These are phyloP conservation scores for Aspergillus hancockii DNA, from an alignment of 495 filamentous ascomycete species.

Conservation along the genomic window DNA sequence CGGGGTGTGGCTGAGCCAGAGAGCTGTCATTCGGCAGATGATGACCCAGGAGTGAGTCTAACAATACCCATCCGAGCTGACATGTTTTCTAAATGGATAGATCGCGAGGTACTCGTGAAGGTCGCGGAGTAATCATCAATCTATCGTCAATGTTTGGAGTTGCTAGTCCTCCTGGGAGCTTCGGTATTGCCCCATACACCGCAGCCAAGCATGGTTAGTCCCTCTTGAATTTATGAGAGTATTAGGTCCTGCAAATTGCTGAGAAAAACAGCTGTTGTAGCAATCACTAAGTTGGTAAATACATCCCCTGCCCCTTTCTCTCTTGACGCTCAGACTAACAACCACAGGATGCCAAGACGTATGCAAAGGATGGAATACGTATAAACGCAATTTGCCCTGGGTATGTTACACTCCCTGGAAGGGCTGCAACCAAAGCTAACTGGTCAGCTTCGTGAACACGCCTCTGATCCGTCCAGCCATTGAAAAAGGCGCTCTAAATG, in stretches of 20 bases:
- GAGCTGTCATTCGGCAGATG: slow-evolving; percentile 51
- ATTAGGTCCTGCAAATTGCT: not conserved
- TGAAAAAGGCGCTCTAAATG: slow-evolving; percentile 1
- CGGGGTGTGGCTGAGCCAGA: slow-evolving; percentile 49
- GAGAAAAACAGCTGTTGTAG: slow-evolving; percentile 28
- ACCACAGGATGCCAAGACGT: slow-evolving; percentile 42
- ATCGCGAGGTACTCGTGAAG: slow-evolving; percentile 18
- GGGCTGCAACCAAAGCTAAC: not conserved
- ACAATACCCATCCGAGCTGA: not conserved
- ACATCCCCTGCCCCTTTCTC: not conserved
- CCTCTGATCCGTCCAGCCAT: slow-evolving; percentile 17
- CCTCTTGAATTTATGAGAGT: not conserved
- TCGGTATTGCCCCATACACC: slow-evolving; percentile 36
- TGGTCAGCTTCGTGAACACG: slow-evolving; percentile 17
- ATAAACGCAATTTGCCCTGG: slow-evolving; percentile 54
- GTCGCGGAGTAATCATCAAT: slow-evolving; percentile 35
- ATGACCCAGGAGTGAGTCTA: slow-evolving; percentile 42
- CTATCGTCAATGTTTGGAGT: slow-evolving; percentile 33
- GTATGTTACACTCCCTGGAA: slow-evolving; percentile 12
- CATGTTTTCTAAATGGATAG: slow-evolving; percentile 7
- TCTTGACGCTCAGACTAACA: slow-evolving; percentile 7
- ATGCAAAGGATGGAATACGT: slow-evolving; percentile 44
- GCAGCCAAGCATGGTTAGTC: slow-evolving; percentile 46
- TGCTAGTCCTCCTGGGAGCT: slow-evolving; percentile 16
- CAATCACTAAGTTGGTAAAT: slow-evolving; percentile 41